Conservation (phyloP, 129 eudicot genomes). For the Dittrichia graveolens region DNA sequence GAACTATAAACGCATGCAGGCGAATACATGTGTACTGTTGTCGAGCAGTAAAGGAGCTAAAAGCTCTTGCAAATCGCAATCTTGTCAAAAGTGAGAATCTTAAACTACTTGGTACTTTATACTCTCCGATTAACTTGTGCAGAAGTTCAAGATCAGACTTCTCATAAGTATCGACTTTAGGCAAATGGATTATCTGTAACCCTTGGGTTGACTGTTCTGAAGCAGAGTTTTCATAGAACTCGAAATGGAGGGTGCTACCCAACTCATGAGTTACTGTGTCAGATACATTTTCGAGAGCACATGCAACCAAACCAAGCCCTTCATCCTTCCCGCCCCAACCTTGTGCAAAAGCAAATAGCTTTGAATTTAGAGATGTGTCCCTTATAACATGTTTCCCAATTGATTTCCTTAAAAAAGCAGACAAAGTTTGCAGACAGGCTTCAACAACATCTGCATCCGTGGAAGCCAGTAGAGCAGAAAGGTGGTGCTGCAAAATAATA, state of each 20-base stretch:
- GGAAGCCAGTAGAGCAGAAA: conserved; percentile 88
- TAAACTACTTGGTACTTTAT: conserved; percentile 68
- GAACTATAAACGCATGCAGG: conserved; percentile 82
- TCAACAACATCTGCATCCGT: conserved; percentile 90
- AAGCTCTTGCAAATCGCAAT: conserved; percentile 90
- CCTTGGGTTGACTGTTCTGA: conserved; percentile 59
- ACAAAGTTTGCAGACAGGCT: conserved; percentile 87
- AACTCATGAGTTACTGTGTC: conserved; percentile 64
- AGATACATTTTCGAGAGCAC: conserved; percentile 61
- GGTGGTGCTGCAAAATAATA: conserved; percentile 71
- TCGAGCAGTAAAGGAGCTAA: conserved; percentile 64
- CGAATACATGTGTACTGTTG: conserved; percentile 93
- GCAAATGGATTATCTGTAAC: conserved; percentile 75
- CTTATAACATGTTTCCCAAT: conserved; percentile 78
- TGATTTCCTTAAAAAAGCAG: conserved; percentile 80
- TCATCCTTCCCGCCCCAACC: conserved; percentile 99
- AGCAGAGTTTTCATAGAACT: conserved; percentile 59
- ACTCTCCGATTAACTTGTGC: conserved; percentile 63
- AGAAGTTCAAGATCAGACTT: conserved; percentile 86
- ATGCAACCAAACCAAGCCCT: conserved; percentile 87
- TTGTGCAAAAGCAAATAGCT: conserved; percentile 88
- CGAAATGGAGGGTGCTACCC: conserved; percentile 93
- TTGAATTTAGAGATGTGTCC: conserved; percentile 74
- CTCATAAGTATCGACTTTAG: conserved; percentile 46
- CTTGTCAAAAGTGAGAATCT: conserved; percentile 90